Evolutionary conservation across 2,329 filamentous ascomycete species (phyloP).

Genomic region (Parastagonospora nodorum): DNA sequence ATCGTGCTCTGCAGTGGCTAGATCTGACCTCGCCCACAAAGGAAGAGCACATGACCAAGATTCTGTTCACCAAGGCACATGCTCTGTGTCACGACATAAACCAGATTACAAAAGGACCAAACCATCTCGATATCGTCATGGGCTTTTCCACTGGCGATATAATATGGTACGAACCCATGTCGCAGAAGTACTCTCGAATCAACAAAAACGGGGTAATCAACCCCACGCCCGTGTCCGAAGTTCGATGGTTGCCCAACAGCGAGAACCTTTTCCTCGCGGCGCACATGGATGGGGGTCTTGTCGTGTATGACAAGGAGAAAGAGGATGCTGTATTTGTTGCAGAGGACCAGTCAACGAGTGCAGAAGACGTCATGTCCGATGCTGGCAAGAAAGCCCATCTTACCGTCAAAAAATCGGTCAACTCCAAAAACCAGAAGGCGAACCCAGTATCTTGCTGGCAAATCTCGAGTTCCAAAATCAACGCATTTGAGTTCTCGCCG

Average conservation of each 20-base stretch:
- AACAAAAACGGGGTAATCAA: constrained; percentile 98
- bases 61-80: constrained; percentile 95
- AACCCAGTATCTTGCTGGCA: constrained; percentile 96
- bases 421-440: constrained; percentile 88
- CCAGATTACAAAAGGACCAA: constrained; percentile 73
- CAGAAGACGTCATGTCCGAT: constrained; percentile 35
- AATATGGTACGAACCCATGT: constrained; percentile 98
- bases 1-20: constrained; percentile 94
- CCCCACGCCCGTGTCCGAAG: constrained; percentile 79
- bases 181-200: constrained; percentile 90
- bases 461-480: constrained; percentile 86
- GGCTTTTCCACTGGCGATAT: constrained; percentile 96
- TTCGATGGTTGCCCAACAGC: constrained; percentile 91
- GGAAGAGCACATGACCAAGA: constrained; percentile 91
- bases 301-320: constrained; percentile 98
- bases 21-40: constrained; percentile 80
- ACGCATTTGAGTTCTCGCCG: constrained; percentile 89
- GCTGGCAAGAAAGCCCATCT: constrained; percentile 54
- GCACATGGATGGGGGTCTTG: constrained; percentile 86
- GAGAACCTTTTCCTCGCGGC: constrained; percentile 91
- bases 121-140: constrained; percentile 89
- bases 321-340: constrained; percentile 81
- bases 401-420: constrained; percentile 85
- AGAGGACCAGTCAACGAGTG: constrained; percentile 57
- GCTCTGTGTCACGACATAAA: constrained; percentile 95